Evolutionary conservation across 495 filamentous ascomycete genomes (phyloP).

Genomic region (Aspergillus kassunensis): DNA sequence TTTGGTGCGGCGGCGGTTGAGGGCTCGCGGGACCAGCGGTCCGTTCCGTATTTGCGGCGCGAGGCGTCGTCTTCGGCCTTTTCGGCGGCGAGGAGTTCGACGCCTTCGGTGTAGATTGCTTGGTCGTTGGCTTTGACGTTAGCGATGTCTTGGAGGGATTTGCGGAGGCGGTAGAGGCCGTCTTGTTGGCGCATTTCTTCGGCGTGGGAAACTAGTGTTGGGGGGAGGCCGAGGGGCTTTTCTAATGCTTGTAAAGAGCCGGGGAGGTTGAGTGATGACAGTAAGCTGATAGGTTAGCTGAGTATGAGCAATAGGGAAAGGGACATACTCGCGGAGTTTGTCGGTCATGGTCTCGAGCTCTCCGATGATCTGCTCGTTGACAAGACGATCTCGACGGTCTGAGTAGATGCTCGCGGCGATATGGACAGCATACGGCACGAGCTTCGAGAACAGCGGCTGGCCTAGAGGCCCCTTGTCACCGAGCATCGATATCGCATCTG

Average conservation of each 20-base stretch:
- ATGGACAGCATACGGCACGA: conserved; percentile 95
- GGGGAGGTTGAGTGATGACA: conserved; percentile 82
- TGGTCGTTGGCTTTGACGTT: conserved; percentile 76
- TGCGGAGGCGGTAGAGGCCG: conserved; percentile 67
- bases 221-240: conserved; percentile 89
- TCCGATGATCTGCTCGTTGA: conserved; percentile 80
- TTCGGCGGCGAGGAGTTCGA: conserved; percentile 70
- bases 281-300: conserved; percentile 36
- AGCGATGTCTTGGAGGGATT: conserved; percentile 78
- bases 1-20: conserved; percentile 68
- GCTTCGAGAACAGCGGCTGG: conserved; percentile 78
- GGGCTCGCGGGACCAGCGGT: conserved; percentile 71
- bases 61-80: conserved; percentile 75
- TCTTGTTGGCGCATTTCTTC: conserved; percentile 95
- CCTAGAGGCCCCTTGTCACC: conserved; percentile 77
- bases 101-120: conserved; percentile 75
- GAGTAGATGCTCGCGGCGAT: conserved; percentile 93
- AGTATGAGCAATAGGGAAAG: no score
- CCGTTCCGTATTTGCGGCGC: conserved; percentile 78
- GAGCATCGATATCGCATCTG: conserved; percentile 71
- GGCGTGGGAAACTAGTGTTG: conserved; percentile 77
- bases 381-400: conserved; percentile 79
- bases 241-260: conserved; percentile 93
- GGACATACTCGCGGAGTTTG: conserved; percentile 63
- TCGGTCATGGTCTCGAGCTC: conserved; percentile 81